Percentiles rank a stretch among this genome's conserved stretches.
Conservation (phyloP, 306 rosid genomes). For the Gleditsia sinensis region DNA sequence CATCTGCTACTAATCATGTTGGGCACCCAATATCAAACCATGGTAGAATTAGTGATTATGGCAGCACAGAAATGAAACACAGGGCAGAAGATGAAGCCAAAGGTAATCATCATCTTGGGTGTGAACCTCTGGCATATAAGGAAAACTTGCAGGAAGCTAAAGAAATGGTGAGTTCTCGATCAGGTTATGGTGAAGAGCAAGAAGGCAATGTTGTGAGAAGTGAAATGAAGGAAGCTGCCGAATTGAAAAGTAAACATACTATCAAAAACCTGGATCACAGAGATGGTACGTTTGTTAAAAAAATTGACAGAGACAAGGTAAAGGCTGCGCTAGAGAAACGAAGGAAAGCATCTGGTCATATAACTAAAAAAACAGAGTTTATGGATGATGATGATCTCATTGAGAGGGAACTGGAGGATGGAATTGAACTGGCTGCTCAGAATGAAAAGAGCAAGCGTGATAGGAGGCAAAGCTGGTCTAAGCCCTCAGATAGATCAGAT, state of each 20-base stretch:
- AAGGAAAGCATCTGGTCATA: conserved; percentile 73
- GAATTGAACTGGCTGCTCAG: conserved; percentile 79
- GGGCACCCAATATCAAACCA: conserved; percentile 49
- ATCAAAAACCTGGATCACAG: conserved; percentile 58
- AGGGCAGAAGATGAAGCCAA: conserved; percentile 60
- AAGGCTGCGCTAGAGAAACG: conserved; percentile 95
- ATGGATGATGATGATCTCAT: conserved; percentile 96
- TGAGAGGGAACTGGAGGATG: conserved; percentile 96
- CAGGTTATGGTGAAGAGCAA: conserved; percentile 58
- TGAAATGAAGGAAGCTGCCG: conserved; percentile 60
- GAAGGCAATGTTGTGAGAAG: conserved; percentile 53
- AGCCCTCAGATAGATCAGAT: conserved; percentile 61
- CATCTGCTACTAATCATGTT: conserved; percentile 52
- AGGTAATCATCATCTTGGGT: conserved; percentile 47
- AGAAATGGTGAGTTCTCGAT: conserved; percentile 43
- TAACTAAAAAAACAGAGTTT: conserved; percentile 66
- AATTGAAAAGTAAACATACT: conserved; percentile 59
- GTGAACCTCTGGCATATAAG: conserved; percentile 43
- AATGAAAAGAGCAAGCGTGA: conserved; percentile 79
- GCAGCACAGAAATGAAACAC: conserved; percentile 60
- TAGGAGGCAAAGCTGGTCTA: conserved; percentile 73
- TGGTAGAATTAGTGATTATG: conserved; percentile 58
- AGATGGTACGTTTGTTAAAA: conserved; percentile 61
- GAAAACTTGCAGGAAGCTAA: conserved; percentile 59
- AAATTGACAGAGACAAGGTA: conserved; percentile 78